phyloP scores from a whole-genome alignment of 2,329 filamentous ascomycete genomes.

The Arthroderma sp. region DNA sequence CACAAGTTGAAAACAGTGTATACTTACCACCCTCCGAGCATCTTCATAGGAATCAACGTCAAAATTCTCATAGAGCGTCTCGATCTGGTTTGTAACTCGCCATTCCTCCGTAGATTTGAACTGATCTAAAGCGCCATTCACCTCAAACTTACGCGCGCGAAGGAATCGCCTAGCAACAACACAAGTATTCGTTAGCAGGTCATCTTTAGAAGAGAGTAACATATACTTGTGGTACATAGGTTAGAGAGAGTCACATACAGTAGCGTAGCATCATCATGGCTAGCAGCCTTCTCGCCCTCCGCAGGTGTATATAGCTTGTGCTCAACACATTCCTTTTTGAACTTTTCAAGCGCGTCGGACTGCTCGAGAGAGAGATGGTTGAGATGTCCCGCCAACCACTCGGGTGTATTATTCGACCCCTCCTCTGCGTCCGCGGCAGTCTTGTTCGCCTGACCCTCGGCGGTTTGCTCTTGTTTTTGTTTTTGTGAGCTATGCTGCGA shows the following conservation, averaged over 20 bases:
- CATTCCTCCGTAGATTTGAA: slow-evolving; percentile 83
- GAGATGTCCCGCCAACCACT: slow-evolving; percentile 48
- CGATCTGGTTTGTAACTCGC: slow-evolving; percentile 65
- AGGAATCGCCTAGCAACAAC: slow-evolving; percentile 55
- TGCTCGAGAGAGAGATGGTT: slow-evolving; percentile 62
- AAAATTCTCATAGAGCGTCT: slow-evolving; percentile 72
- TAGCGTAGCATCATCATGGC: slow-evolving; percentile 36
- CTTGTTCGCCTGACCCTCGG: slow-evolving; percentile 1
- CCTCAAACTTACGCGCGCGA: slow-evolving; percentile 68
- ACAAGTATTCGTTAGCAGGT: too few species aligned
- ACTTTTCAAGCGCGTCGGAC: slow-evolving; percentile 51
- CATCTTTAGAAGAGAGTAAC: not conserved
- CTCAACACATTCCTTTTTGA: slow-evolving; percentile 56
- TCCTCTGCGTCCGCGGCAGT: not conserved
- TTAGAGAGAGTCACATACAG: slow-evolving; percentile 24
- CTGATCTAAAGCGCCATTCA: slow-evolving; percentile 65
- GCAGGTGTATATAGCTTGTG: slow-evolving; percentile 40
- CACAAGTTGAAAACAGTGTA: not conserved
- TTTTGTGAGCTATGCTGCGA: too few species aligned
- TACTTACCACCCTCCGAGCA: slow-evolving; percentile 53
- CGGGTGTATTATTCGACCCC: slow-evolving; percentile 1
- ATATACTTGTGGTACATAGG: not conserved
- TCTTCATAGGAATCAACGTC: slow-evolving; percentile 74
- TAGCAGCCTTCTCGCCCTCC: slow-evolving; percentile 23
- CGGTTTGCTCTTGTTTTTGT: not conserved